These are phyloP conservation scores for Malus hybrid DNA, from an alignment of 331 rosid species.

Conservation along the genomic window DNA sequence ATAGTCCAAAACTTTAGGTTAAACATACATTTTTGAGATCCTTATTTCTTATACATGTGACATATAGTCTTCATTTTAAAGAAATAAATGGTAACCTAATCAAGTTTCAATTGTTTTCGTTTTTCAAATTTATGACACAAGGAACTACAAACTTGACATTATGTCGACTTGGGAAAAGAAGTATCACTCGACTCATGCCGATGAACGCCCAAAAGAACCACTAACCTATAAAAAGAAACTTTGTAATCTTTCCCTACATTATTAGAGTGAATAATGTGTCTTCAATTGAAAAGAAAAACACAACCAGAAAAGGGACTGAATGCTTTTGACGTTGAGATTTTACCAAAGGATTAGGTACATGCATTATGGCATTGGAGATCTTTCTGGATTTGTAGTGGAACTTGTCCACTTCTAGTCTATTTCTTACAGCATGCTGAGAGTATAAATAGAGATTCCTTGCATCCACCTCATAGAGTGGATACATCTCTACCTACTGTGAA, in stretches of 20 bases:
- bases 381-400: neutral
- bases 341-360: neutral
- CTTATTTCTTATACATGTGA: neutral
- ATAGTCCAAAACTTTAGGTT: neutral
- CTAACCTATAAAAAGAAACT: neutral
- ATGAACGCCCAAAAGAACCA: neutral
- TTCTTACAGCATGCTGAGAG: neutral
- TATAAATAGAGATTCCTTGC: too few species aligned
- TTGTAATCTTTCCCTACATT: neutral
- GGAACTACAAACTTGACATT: too few species aligned
- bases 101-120: too few species aligned
- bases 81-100: neutral
- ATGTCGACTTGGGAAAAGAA: too few species aligned
- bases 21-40: neutral
- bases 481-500: too few species aligned
- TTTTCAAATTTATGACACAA: too few species aligned
- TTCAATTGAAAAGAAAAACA: neutral
- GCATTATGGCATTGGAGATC: neutral
- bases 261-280: neutral
- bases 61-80: neutral
- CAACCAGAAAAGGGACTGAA: neutral
- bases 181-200: neutral
- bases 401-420: neutral
- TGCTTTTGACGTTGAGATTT: conserved; percentile 5
- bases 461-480: too few species aligned